Evolutionary conservation across 148 eudicot species (phyloP).

Genomic region (Cornus kousa): DNA sequence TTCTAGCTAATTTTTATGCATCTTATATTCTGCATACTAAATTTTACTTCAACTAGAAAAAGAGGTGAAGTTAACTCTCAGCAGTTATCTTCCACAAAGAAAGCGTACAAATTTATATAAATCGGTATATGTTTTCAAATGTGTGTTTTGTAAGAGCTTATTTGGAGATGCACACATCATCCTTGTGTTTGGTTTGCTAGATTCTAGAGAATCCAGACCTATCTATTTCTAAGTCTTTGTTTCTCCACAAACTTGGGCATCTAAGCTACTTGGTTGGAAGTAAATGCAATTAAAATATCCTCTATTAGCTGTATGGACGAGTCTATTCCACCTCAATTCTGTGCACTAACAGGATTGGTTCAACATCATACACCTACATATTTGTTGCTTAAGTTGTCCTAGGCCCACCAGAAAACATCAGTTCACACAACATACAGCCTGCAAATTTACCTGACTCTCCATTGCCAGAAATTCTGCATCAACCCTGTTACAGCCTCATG

Average conservation of each 20-base stretch:
- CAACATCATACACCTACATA: not conserved
- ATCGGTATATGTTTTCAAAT: not conserved
- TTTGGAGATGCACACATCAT: not conserved
- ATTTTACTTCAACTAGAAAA: not conserved
- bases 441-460: not conserved
- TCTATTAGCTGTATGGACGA: not conserved
- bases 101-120: not conserved
- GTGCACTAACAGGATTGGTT: not conserved
- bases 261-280: constrained; percentile 1
- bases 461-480: not conserved
- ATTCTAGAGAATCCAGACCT: not conserved
- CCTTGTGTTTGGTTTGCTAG: not conserved
- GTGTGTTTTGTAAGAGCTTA: not conserved
- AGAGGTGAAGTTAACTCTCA: not conserved
- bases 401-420: not conserved
- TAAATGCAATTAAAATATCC: not conserved
- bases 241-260: not conserved
- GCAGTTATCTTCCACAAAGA: not conserved
- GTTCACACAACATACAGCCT: not conserved
- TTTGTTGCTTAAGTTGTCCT: not conserved
- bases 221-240: not conserved
- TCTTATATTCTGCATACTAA: not conserved
- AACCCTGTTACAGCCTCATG: not conserved
- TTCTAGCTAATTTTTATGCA: not conserved
- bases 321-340: constrained; percentile 1